Evolutionary conservation across 257 asterid genomes (phyloP), one percentile per base, ranked within the genome.

Genomic region (Coffea eugenioides): DNA sequence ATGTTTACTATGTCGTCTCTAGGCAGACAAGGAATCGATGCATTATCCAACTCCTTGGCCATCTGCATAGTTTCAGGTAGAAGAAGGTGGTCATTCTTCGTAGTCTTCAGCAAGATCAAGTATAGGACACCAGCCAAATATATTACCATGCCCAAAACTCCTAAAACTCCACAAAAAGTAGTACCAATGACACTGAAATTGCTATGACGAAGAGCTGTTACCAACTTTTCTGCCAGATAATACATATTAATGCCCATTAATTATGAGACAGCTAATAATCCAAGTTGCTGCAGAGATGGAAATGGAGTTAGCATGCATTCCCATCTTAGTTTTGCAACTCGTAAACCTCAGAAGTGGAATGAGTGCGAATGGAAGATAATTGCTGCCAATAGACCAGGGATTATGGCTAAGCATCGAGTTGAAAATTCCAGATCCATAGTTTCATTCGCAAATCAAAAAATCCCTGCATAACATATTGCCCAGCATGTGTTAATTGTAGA

Each of bases 391-490:
- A 93, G 89, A 84, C 99, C 93, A n/a, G 99, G 99, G 69, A 91
- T 90, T 25, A 95, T 95, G 51, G 99, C 99, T 82, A 95, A 83
- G 86, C 97, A 82, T 71, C 99, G 93, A 72, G 99, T 92, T 73
- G 92, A 76, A 45, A 87, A 89, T 95, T 95, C 84, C 98, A 79
- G 41, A 93, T 85, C 99, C 99, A 95, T 36, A 98, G 96, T 84
- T 88, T 95, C 86, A 95, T 81, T 71, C 97, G 90, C 77, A 96
- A 87, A 85, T 96, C 90, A 80, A 96, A 97, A 86, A 96, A 96
- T 18, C 99, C 99, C 97, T 95, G 56, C 99, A 94, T 96, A 75
- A 96, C 98, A 66, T 93, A 96, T 83, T 96, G 98, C 49, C 99
- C 99, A 10, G 98, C 99, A 65, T 95, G 91, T 8, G 99, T 95